phyloP scores from a whole-genome alignment of 345 rosid genomes.

The Brassica rapa region DNA sequence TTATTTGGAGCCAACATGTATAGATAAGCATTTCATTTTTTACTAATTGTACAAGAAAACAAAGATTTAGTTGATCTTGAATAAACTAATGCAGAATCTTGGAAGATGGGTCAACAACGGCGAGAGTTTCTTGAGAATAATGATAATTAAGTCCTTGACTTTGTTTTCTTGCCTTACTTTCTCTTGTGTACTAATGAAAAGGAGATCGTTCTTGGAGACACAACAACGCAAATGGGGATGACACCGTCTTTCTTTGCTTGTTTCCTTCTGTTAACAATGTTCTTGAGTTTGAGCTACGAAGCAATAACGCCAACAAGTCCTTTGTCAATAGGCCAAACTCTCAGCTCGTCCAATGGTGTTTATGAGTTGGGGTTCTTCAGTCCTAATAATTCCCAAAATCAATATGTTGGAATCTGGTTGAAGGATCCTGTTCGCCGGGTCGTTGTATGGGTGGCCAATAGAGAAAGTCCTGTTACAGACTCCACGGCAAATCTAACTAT shows the following conservation, averaged over 20 bases:
- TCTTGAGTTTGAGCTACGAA: slow-evolving; percentile 4
- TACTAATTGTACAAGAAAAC: neutral
- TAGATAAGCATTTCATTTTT: neutral
- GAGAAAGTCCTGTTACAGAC: slow-evolving; percentile 41
- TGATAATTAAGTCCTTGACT: neutral
- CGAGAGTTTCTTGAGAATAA: neutral
- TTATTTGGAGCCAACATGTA: neutral
- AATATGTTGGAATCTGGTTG: slow-evolving; percentile 49
- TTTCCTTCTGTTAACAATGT: neutral
- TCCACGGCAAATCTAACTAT: slow-evolving; percentile 23
- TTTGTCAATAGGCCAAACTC: slow-evolving; percentile 27
- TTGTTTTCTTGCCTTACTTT: neutral
- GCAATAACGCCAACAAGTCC: slow-evolving; percentile 18
- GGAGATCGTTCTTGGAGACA: slow-evolving; percentile 3
- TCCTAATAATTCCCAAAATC: slow-evolving; percentile 8
- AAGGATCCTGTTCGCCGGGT: slow-evolving; percentile 16
- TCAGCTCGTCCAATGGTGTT: slow-evolving; percentile 20
- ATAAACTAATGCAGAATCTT: slow-evolving; percentile 22
- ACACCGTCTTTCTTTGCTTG: neutral
- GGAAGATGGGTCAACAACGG: slow-evolving; percentile 10
- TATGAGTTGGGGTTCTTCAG: slow-evolving; percentile 48
- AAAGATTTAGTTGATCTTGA: slow-evolving; percentile 6
- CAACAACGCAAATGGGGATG: neutral
- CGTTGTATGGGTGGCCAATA: slow-evolving; percentile 57
- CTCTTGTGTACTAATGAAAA: neutral